Evolutionary conservation across 352 stramenopile species (phyloP), one percentile per base, ranked within the genome.

Genomic region (Globisporangium okanoganense): DNA sequence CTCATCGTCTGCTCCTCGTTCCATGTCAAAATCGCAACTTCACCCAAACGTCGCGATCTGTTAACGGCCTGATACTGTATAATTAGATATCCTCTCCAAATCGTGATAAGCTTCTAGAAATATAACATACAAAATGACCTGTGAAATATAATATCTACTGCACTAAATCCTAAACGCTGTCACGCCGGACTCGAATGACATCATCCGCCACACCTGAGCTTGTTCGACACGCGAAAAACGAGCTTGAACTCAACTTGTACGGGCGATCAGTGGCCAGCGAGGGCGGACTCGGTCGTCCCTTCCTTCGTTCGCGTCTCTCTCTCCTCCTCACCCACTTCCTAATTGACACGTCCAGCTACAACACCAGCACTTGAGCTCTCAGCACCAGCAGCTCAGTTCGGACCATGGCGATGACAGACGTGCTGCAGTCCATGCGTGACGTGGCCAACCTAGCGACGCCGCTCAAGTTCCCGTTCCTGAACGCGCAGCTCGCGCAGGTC

Each of bases 391-490:
- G 14, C 13, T 5, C 14, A 44, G 14, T 3, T 5, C 14, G 16
- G 14, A 31, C 14, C 22, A 59, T 61, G 60, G 31, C 61, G 27
- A 25, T 29, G 20, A 45, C 47, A 16, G 38, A 40, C 5, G 20
- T 54, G 25, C 25, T 58, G 33, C 45, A 51, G 3, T 49, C 54
- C 24, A 45, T 76, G 16, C 63, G 66, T 1, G 27, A 61, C 3
- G 22, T 73, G 41, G 68, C 64, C 16, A 52, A 82, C 36, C 54
- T 65, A 43, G 71, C 73, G 20, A 88, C 73, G 41, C 82, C 82
- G 40, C 63, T 89, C 60, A 63, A 55, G 24, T 92, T 92, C 57
- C 52, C 65, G 35, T 53, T 67, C 36, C 36, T 84, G 31, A 82
- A 92, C 56, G 65, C 63, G 25, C 74, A 87, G 44, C 67, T 92